Base-by-base conservation (phyloP, 2,329 filamentous ascomycete species). In the Colletotrichum horii region DNA sequence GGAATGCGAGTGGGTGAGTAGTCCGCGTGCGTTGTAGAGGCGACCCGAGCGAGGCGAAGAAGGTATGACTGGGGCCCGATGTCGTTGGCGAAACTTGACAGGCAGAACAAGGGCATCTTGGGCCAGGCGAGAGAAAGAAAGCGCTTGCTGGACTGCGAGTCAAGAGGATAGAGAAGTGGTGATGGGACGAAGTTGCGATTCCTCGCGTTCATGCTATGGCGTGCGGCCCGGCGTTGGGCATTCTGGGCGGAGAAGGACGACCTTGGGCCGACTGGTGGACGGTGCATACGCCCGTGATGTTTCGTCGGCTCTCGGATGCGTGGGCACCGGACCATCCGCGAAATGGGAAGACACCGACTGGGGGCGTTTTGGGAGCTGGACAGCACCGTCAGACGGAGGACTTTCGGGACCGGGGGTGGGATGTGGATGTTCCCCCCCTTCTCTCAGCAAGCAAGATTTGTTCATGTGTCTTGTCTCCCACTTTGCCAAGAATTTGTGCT, bases 221-320 rank as follows among this genome's bases (percentile, higher is more conserved):
- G 52, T 22, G 32, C 24, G 66, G 66, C 15, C 66, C 48, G 66
- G 32, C 19, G 32, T 43, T 38, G 43, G 66, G 32, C 52, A 58
- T 43, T 38, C 11, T 60, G 26, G 28, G 66, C 15, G 48, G 66
- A 58, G 32, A 24, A 22, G 52, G 22, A 28, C 22, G 22, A 58
- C 16, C 24, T 58, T 34, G 52, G 65, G 58, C 58, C 65, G 56
- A 56, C 22, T 69, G 60, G 74, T 48, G 70, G 28, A 65, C 74
- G 70, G 74, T 76, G 74, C 65, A 68, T 58, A 58, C 22, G 38
- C 38, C 38, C 38, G 60, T 66, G 74, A 56, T 74, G 74, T 76
- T 76, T 76, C 74, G 74, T 69, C 70, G 74, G 74, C 70, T 74
- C 74, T 69, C 74, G 70, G 74, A 74, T 74, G 34, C 34, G 24